These are phyloP conservation scores for Diaporthe citriasiana DNA, from an alignment of 2,329 filamentous ascomycete genomes.

Conservation along the genomic window DNA sequence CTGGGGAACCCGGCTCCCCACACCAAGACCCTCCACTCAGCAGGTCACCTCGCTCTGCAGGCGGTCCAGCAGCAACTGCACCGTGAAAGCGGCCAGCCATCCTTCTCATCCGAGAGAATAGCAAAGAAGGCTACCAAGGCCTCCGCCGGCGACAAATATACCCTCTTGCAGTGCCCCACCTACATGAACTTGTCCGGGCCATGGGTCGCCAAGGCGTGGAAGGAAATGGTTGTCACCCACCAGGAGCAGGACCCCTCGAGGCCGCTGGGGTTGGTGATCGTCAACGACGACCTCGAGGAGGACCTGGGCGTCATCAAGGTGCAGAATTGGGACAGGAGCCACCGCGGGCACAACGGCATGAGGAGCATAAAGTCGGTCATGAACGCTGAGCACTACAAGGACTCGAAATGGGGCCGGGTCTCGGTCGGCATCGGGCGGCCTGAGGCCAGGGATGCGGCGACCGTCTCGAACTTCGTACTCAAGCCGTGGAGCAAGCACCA, in stretches of 20 bases:
- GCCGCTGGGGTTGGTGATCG: slow-evolving; percentile 73
- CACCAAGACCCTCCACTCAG: slow-evolving; percentile 85
- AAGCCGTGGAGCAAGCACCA: slow-evolving; percentile 72
- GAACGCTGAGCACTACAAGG: slow-evolving; percentile 56
- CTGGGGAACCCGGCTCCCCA: slow-evolving; percentile 88
- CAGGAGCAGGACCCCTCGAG: slow-evolving; percentile 21
- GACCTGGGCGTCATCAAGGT: slow-evolving; percentile 77
- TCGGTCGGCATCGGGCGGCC: slow-evolving; percentile 92
- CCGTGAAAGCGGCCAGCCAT: slow-evolving; percentile 56
- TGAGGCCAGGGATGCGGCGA: slow-evolving; percentile 72
- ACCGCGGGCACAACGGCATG: slow-evolving; percentile 81
- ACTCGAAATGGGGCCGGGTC: slow-evolving; percentile 69
- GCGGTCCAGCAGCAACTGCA: slow-evolving; percentile 67
- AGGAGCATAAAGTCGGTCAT: slow-evolving; percentile 74
- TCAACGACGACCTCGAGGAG: slow-evolving; percentile 91
- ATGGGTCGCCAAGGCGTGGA: slow-evolving; percentile 77
- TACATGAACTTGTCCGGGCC: slow-evolving; percentile 89
- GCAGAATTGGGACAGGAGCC: slow-evolving; percentile 73
- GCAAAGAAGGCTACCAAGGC: slow-evolving; percentile 66
- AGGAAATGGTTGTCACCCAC: slow-evolving; percentile 62
- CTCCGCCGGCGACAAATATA: slow-evolving; percentile 67
- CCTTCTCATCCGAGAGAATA: slow-evolving; percentile 62
- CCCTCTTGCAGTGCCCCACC: slow-evolving; percentile 80
- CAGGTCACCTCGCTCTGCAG: slow-evolving; percentile 84
- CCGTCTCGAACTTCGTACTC: slow-evolving; percentile 85